phyloP scores from a whole-genome alignment of 345 rosid genomes.

The Boechera divaricarpa region DNA sequence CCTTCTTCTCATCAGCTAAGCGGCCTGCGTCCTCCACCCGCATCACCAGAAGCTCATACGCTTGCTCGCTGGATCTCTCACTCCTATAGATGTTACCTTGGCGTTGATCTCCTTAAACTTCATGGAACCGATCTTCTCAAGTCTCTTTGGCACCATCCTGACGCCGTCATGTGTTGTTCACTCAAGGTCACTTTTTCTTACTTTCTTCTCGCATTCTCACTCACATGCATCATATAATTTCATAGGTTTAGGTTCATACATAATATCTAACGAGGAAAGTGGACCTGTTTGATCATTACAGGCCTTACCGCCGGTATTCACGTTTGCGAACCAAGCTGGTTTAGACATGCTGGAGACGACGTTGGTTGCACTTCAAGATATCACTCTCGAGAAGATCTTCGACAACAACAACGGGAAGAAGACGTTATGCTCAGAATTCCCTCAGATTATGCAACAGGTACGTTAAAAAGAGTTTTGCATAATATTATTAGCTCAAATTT shows the following conservation, averaged over 20 bases:
- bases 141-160: conserved; percentile 85
- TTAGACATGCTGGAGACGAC: conserved; percentile 99
- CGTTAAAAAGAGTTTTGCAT: background rate
- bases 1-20: conserved; percentile 72
- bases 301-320: conserved; percentile 76
- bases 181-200: conserved; percentile 55
- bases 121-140: conserved; percentile 83
- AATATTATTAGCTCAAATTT: background rate
- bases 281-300: conserved; percentile 41
- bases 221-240: too few relatives aligned
- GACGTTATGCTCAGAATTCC: conserved; percentile 73
- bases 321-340: conserved; percentile 94
- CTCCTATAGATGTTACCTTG: conserved; percentile 84
- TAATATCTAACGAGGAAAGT: conserved; percentile 19
- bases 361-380: conserved; percentile 77
- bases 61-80: conserved; percentile 92
- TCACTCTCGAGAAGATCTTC: conserved; percentile 74
- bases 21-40: conserved; percentile 68
- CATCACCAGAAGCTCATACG: conserved; percentile 86
- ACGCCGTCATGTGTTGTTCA: conserved; percentile 93
- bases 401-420: conserved; percentile 71
- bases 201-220: background rate
- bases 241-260: background rate
- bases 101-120: conserved; percentile 76
- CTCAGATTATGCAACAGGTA: conserved; percentile 91